Base-by-base conservation (phyloP, 257 asterid genomes). In the Striga asiatica region DNA sequence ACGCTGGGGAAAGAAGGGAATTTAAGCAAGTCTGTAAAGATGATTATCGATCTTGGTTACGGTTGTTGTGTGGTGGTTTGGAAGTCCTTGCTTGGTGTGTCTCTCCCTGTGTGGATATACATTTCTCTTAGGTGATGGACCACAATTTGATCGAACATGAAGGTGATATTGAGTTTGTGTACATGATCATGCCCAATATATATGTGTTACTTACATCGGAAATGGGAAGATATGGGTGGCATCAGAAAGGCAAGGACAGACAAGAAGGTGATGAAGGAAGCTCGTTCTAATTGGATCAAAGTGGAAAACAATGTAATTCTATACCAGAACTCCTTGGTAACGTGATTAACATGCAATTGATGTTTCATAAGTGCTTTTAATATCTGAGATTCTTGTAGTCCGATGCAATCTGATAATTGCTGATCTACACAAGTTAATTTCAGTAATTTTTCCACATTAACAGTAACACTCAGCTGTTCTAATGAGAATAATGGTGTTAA, bases 1-100 rank as follows among this genome's bases (percentile, higher is more conserved):
- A 60, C 80, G 60, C 76, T 86, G 95, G 92, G 82, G 52, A 74
- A 34, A 54, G 81, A 83, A 41, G 91, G 94, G 17, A 71, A 74
- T 14, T 54, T 78, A 19, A 55, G 66, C 34, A 42, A 65, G 35
- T 96, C 82, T 2, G 74, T 53, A 73, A 55, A 50, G 72, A 74
- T 81, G 91, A 80, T 81, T 8, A 17, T 38, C 23, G 73, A 73
- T 34, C 38, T 80, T 0, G 78, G 93, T 10, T 80, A 59, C 37
- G 74, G 39, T 11, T 57, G 62, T 2, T 72, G 64, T 45, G 83
- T 70, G 35, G 66, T 50, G 41, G 89, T 84, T 60, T 79, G 96
- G 94, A 78, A 65, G 50, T 70, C 97, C 0, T 31, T 83, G 74
- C 78, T 87, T 0, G 75, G 81, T 50, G 89, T 82, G 11, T 75